Evolutionary conservation across 306 rosid genomes (phyloP).

Genomic region (Carpinus fangiana): DNA sequence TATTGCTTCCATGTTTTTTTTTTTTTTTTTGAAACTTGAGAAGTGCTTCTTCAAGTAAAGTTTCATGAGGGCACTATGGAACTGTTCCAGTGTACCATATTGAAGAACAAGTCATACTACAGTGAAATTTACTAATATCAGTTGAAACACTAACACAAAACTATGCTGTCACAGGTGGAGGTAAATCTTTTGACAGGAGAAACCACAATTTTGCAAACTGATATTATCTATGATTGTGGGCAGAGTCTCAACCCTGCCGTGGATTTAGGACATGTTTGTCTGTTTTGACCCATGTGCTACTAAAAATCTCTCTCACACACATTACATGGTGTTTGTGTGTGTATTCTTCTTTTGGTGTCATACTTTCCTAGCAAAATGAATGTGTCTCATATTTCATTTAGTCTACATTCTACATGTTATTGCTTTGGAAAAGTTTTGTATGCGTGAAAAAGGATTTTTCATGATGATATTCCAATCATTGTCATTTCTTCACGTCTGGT

Average conservation of each 20-base stretch:
- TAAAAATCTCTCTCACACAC: not conserved
- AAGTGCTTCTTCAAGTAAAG: conserved; percentile 19
- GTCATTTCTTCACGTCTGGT: no score
- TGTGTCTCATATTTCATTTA: not conserved
- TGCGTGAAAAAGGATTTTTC: no score
- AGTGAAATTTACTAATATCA: not conserved
- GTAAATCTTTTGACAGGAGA: conserved; percentile 78
- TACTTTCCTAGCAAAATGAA: not conserved
- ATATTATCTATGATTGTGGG: conserved; percentile 91
- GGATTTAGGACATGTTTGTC: conserved; percentile 89
- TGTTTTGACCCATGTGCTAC: not conserved
- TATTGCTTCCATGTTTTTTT: not conserved
- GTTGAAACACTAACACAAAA: conserved; percentile 2
- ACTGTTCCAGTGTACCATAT: not conserved
- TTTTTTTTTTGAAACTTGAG: conserved; percentile 5
- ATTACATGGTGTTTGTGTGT: not conserved
- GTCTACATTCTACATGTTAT: not conserved
- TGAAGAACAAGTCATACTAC: conserved; percentile 13
- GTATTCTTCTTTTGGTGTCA: no score
- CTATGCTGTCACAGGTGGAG: conserved; percentile 66
- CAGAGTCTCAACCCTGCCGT: conserved; percentile 97
- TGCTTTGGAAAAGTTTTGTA: not conserved
- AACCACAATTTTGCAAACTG: conserved; percentile 69
- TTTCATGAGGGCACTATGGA: not conserved
- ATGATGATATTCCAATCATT: no score